Evolutionary conservation across 1,284 basidiomycete species (phyloP), one percentile per base, ranked within the genome.

Genomic region (Leccinum fallax): DNA sequence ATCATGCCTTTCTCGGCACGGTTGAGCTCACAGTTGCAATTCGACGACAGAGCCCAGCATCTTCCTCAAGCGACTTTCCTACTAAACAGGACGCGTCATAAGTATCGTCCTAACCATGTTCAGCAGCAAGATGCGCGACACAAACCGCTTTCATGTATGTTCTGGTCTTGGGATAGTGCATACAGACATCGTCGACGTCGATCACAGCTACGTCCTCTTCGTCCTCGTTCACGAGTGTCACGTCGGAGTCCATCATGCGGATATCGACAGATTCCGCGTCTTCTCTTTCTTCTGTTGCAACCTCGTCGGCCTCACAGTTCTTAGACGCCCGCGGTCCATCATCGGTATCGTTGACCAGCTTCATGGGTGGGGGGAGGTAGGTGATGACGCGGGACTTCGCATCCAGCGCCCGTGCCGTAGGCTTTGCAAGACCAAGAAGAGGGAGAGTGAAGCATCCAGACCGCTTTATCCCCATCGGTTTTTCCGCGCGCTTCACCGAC

Each of bases 351-450:
- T 65, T 15, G 40, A 16, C 28, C 6, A 4, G 34, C 7, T 57
- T 55, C 53, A 28, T 60, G 15, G 82, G 81, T 11, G 83, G 81
- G 11, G 83, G 83, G 1, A 83, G 68, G 63, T 82, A 85, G 0
- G 76, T 80, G 36, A 81, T 73, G 1, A 83, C 77, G 15, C 81
- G 74, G 48, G 69, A 69, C 28, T 38, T 66, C 69, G 68, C 7
- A 55, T 70, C 55, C 66, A 66, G 49, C 2, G 21, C 58, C 53
- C 38, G 59, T 19, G 32, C 32, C 30, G 57, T 58, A 16, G 11
- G 26, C 51, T 21, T 40, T 16, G 48, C 48, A 8, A 62, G 32
- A 1, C 67, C 57, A 10, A 57, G 55, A 1, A 64, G 48, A 3
- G 81, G 81, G 4, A 84, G 68, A 40, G 71, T 74, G 59, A 85